These are phyloP conservation scores for Trichoderma sp. DNA, from an alignment of 2,329 filamentous ascomycete species.

Conservation along the genomic window DNA sequence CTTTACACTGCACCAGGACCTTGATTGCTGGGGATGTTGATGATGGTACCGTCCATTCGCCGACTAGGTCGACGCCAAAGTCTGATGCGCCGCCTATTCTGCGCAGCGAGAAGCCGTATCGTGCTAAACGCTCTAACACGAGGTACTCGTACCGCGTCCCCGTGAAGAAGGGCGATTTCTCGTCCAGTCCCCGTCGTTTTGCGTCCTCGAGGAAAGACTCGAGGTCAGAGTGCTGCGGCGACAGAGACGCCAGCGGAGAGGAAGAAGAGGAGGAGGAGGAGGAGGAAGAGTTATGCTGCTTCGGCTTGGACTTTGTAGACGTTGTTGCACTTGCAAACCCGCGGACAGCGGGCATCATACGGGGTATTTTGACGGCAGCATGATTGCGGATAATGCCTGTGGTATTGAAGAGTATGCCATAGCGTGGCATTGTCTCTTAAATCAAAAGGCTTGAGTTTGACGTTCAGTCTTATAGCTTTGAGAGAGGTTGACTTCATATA, in stretches of 20 bases:
- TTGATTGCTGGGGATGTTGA: slow-evolving; percentile 41
- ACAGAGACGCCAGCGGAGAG: neutral
- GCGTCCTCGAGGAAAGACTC: slow-evolving; percentile 65
- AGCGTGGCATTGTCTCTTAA: slow-evolving; percentile 2
- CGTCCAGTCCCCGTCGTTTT: slow-evolving; percentile 52
- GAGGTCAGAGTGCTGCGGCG: slow-evolving; percentile 58
- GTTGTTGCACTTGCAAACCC: slow-evolving; percentile 24
- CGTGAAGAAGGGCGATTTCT: slow-evolving; percentile 59
- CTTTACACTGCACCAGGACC: slow-evolving; percentile 69
- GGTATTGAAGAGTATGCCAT: neutral
- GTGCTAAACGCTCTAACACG: slow-evolving; percentile 53
- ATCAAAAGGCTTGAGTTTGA: neutral
- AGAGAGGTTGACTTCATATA: neutral
- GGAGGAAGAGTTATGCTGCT: slow-evolving; percentile 27
- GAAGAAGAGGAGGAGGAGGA: neutral
- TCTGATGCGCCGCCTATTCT: slow-evolving; percentile 67
- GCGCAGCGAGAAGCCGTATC: slow-evolving; percentile 62
- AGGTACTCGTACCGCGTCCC: slow-evolving; percentile 80
- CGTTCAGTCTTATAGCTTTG: neutral
- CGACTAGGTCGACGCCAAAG: slow-evolving; percentile 71
- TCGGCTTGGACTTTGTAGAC: slow-evolving; percentile 23
- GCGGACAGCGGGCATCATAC: neutral
- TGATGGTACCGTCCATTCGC: slow-evolving; percentile 60
- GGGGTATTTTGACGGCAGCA: neutral
- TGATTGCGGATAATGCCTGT: neutral